Conservation (phyloP, 2,329 filamentous ascomycete genomes). For the Neofusicoccum sp. region DNA sequence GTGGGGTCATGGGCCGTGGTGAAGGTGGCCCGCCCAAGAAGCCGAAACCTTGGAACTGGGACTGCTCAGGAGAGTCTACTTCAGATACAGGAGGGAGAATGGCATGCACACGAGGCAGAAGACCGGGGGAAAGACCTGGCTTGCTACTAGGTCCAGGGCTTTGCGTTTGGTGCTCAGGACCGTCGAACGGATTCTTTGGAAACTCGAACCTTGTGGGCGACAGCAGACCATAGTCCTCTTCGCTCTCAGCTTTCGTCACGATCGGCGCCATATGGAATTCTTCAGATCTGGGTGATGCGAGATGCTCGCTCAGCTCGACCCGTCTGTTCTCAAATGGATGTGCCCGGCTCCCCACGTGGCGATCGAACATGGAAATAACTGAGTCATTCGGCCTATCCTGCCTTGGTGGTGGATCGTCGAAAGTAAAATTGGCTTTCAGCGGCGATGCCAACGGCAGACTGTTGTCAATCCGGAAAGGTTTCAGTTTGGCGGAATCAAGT, state of each 20-base stretch:
- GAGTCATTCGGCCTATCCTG: slow-evolving; percentile 16
- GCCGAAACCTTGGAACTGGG: slow-evolving; percentile 16
- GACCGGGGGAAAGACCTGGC: neutral
- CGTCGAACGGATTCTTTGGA: slow-evolving; percentile 29
- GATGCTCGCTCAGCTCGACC: neutral
- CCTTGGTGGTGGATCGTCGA: slow-evolving; percentile 12
- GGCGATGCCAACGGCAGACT: slow-evolving; percentile 6
- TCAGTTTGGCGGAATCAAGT: neutral
- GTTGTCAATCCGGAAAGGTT: neutral
- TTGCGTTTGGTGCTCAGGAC: neutral
- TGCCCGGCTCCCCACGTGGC: neutral
- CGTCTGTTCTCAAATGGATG: neutral
- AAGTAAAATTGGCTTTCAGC: slow-evolving; percentile 11
- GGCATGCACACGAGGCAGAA: slow-evolving; percentile 8
- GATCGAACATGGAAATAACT: slow-evolving; percentile 18
- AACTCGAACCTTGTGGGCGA: slow-evolving; percentile 45
- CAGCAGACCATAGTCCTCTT: slow-evolving; percentile 38
- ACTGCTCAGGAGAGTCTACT: slow-evolving; percentile 3
- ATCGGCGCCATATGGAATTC: slow-evolving; percentile 36
- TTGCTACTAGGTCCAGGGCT: neutral
- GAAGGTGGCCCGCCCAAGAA: slow-evolving; percentile 10
- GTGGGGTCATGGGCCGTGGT: slow-evolving; percentile 3
- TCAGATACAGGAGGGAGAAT: slow-evolving; percentile 15
- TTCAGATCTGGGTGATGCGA: slow-evolving; percentile 39
- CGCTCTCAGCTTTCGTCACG: slow-evolving; percentile 25